A percentile compares a stretch with the other conserved stretches of the same genome.
Evolutionary conservation across 2,329 filamentous ascomycete species (phyloP).

Genomic region (Diaporthe longicolla): DNA sequence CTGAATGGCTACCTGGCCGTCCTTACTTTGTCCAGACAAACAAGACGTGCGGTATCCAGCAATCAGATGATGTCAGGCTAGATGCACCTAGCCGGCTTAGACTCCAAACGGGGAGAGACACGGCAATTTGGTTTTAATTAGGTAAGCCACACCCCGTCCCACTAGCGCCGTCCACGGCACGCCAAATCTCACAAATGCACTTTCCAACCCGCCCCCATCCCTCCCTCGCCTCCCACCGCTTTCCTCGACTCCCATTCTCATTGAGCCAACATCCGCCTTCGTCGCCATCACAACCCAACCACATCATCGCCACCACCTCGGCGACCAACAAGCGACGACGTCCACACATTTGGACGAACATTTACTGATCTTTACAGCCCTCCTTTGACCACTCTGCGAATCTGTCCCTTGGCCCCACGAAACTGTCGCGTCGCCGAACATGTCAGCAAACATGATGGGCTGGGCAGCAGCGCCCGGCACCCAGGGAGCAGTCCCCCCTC

Average conservation of each 20-base stretch:
- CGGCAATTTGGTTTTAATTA: neutral
- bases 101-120: slow-evolving; percentile 25
- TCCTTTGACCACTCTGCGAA: neutral
- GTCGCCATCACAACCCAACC: neutral
- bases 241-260: slow-evolving; percentile 8
- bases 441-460: slow-evolving; percentile 49
- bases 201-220: neutral
- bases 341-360: neutral
- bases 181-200: slow-evolving; percentile 32
- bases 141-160: slow-evolving; percentile 19
- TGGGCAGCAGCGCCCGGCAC: slow-evolving; percentile 55
- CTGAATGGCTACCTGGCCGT: slow-evolving; percentile 13
- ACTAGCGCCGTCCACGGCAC: slow-evolving; percentile 33
- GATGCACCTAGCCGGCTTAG: slow-evolving; percentile 36
- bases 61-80: slow-evolving; percentile 19
- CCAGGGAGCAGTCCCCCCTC: slow-evolving; percentile 52
- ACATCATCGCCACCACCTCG: slow-evolving; percentile 10
- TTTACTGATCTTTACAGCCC: slow-evolving; percentile 37
- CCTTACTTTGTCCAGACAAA: slow-evolving; percentile 2
- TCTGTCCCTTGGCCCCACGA: neutral
- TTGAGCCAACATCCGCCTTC: slow-evolving; percentile 25
- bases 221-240: slow-evolving; percentile 4
- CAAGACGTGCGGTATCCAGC: slow-evolving; percentile 8
- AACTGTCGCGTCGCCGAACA: slow-evolving; percentile 18
- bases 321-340: neutral